Evolutionary conservation across 805 yeast genomes (phyloP), one percentile per base, ranked within the genome.

Genomic region (Wickerhamiella dianesei): DNA sequence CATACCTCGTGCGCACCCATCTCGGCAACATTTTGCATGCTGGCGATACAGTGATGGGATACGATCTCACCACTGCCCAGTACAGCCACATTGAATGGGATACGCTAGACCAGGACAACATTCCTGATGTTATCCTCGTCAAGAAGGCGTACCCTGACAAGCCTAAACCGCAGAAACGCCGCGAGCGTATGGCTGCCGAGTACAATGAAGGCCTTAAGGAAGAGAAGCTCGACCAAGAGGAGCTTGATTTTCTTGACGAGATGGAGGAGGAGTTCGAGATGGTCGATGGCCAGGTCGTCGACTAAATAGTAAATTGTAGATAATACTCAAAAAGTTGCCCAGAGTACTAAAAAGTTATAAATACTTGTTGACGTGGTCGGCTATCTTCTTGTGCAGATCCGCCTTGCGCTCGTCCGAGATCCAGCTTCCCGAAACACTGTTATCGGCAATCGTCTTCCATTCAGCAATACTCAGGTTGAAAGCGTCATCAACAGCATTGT

Each of bases 121-220:
- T 55, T 18, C 92, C 95, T 19, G 96, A 88, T 60, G 95, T 86
- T 44, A 74, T 86, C 3, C 66, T 88, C 45, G 92, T 88, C 54
- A 86, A 87, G 84, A 80, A 85, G 52, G 94, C 89, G 48, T 89
- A 87, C 70, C 73, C 79, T 41, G 80, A 95, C 72, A 82, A 80
- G 75, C 76, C 79, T 72, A 79, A 89, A 74, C 43, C 19, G 44
- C 72, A 72, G 65, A 85, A 95, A 94, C 85, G 82, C 67, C 77
- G 89, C 66, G 83, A 84, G 79, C 82, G 97, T 74, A 88, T 89
- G 96, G 97, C 97, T 36, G 83, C 74, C 61, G 97, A 92, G 68
- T 94, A 88, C 68, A 76, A 88, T 2, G 81, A 87, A 68, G 81
- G 77, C 53, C 88, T 82, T 53, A 80, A 79, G 59, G 92, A 82